Base-by-base conservation (phyloP, 2,329 filamentous ascomycete species). In the Ophiostoma australiae region DNA sequence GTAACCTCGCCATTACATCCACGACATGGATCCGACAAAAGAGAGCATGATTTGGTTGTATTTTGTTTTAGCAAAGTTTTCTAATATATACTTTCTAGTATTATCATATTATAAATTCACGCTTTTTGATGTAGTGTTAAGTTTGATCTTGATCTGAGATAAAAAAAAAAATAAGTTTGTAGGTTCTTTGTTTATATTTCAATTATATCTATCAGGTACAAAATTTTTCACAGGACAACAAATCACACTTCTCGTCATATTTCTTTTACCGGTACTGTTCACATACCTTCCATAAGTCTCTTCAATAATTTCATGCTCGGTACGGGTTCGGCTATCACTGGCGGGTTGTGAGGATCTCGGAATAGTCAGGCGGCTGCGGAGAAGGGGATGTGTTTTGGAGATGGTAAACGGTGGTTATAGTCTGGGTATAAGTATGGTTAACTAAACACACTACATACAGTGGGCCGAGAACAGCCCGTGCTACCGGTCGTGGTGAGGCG, bases 321-420 rank as follows among this genome's bases (percentile, higher is more conserved):
- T 11, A 63, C 58, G 58, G 58, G 27, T 33, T 63, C 27, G 58
- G 58, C 58, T 63, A 63, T 63, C 27, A 17, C 23, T 63, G 58
- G 15, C 27, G 58, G 35, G 27, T 58, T 27, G 58, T 63, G 58
- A 58, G 52, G 23, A 63, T 63, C 58, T 63, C 58, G 58, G 58
- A 63, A 33, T 63, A 33, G 52, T 58, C 52, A 58, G 58, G 58
- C 27, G 1, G 58, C 15, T 63, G 17, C 58, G 27, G 58, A 20
- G 27, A 63, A 63, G 23, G 15, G 27, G 58, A 63, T 63, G 27
- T 17, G 27, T 20, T 63, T 31, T 63, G 58, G 52, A 58, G 52
- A 58, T 27, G 4, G 11, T 7, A 27, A 17, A 58, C 10, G 23
- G 52, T 58, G 52, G 2, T 4, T 13, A 2, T 58, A 58, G 52